Conservation (phyloP, 768 basidiomycete species). For the Kwoniella mangroviensis region DNA sequence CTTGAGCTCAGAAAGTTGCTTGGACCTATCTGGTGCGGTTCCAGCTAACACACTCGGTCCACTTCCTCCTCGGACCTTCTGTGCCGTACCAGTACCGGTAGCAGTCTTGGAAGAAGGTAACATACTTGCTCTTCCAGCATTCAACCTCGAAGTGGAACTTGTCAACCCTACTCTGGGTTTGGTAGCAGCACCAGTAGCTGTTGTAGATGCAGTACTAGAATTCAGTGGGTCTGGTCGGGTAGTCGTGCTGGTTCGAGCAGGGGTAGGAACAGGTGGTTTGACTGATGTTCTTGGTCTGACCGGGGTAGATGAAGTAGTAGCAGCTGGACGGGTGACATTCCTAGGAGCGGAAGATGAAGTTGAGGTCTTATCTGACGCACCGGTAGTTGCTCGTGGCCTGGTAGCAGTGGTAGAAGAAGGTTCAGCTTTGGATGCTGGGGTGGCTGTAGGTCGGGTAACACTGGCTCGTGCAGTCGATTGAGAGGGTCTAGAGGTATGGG, state of each 20-base stretch:
- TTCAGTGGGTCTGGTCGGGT: constrained; percentile 13
- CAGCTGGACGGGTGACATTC: neutral
- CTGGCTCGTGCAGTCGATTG: constrained; percentile 10
- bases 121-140: constrained; percentile 27
- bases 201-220: neutral
- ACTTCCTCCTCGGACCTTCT: constrained; percentile 19
- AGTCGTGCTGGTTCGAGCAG: constrained; percentile 2
- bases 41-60: constrained; percentile 16
- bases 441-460: constrained; percentile 14
- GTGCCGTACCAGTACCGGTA: neutral
- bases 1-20: constrained; percentile 25
- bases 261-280: constrained; percentile 18
- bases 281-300: constrained; percentile 14
- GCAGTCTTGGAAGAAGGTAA: constrained; percentile 4
- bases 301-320: neutral
- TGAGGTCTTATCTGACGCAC: constrained; percentile 18
- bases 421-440: constrained; percentile 9
- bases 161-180: constrained; percentile 9
- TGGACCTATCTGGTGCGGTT: constrained; percentile 13
- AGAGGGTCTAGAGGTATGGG: constrained; percentile 8
- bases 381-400: constrained; percentile 8
- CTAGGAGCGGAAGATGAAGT: constrained; percentile 11
- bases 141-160: constrained; percentile 11
- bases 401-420: neutral
- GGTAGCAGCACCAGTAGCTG: neutral